Conservation (phyloP, 108 stramenopile genomes). For the Nitzschia putrida region DNA sequence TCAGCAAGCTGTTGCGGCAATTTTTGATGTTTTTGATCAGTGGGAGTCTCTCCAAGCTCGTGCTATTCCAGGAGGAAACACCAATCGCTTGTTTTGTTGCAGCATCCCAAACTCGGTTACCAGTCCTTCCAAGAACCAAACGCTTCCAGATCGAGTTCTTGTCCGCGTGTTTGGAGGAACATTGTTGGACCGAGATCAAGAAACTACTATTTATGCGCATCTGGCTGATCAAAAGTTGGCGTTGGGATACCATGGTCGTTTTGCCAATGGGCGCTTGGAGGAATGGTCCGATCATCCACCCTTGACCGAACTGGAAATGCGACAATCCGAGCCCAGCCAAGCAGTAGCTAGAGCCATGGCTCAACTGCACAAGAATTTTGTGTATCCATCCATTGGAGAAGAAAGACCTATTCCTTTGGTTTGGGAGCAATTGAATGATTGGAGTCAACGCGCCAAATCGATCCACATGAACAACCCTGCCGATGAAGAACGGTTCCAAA, state of each 20-base stretch:
- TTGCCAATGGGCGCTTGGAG: conserved; percentile 85
- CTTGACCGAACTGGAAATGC: conserved; percentile 2
- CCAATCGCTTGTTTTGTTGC: conserved; percentile 71
- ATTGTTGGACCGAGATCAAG: conserved; percentile 88
- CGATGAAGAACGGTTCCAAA: conserved; percentile 42
- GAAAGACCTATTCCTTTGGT: background rate
- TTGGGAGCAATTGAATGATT: conserved; percentile 31
- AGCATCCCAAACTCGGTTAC: background rate
- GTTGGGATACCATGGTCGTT: conserved; percentile 69
- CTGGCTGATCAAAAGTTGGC: conserved; percentile 60
- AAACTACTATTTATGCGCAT: conserved; percentile 70
- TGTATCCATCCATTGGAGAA: background rate
- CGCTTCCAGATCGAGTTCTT: conserved; percentile 28
- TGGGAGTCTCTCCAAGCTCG: conserved; percentile 24
- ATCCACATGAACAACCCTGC: conserved; percentile 27
- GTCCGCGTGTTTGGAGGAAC: conserved; percentile 59
- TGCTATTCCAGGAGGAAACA: conserved; percentile 75
- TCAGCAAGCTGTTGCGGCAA: conserved; percentile 7
- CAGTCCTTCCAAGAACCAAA: no score
- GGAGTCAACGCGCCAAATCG: conserved; percentile 49
- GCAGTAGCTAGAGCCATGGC: conserved; percentile 70
- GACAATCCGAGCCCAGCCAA: conserved; percentile 2
- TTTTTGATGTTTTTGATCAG: conserved; percentile 10
- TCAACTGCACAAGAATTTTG: conserved; percentile 57
- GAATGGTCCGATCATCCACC: conserved; percentile 47